Evolutionary conservation across 176 grass and related monocot genomes (phyloP), one percentile per base, ranked within the genome.

Genomic region (Tillandsia leiboldiana): DNA sequence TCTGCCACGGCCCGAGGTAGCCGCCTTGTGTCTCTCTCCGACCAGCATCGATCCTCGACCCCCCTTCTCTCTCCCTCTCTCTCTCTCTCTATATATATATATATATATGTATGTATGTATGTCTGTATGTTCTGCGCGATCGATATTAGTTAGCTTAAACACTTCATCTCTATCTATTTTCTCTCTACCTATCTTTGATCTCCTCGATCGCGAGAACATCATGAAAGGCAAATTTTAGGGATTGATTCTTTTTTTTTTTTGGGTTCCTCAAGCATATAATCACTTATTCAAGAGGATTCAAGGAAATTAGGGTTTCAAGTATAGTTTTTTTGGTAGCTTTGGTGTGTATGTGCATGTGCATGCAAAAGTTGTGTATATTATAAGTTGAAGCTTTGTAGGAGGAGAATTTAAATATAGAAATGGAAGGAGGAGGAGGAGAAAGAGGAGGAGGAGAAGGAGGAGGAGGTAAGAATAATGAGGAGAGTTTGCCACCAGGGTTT

Each of bases 401-500:
- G 24, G 24, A 24, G 24, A 24, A 24, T 24, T 24, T 24, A 24
- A 24, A 24, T 15, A 8, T 61, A 18, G 56, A 61, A 18, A n/a
- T n/a, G 22, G 7, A 61, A 58, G 15, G 56, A 67, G 66, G 79
- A 77, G 64, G 75, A 68, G 54, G 56, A 9, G 56, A 17, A 42
- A 48, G 26, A 72, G 86, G 74, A 14, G 67, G 63, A 53, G 66
- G 47, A 13, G 77, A 49, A 77, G 79, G 77, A 54, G 71, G 79
- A 51, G 51, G 9, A 75, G 56, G 58, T 47, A 71, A 65, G 28
- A 85, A 82, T 76, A 70, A 85, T 70, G 82, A 85, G 52, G 90
- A 93, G 80, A 86, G 77, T 74, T 64, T 96, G 86, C 92, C 92
- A 29, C 92, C 92, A 13, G 92, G 92, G 67, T 96, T 96, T 70